A percentile compares a stretch with the other conserved stretches of the same genome.
Evolutionary conservation across 495 filamentous ascomycete genomes (phyloP).

Genomic region (Sphaerosporella brunnea): DNA sequence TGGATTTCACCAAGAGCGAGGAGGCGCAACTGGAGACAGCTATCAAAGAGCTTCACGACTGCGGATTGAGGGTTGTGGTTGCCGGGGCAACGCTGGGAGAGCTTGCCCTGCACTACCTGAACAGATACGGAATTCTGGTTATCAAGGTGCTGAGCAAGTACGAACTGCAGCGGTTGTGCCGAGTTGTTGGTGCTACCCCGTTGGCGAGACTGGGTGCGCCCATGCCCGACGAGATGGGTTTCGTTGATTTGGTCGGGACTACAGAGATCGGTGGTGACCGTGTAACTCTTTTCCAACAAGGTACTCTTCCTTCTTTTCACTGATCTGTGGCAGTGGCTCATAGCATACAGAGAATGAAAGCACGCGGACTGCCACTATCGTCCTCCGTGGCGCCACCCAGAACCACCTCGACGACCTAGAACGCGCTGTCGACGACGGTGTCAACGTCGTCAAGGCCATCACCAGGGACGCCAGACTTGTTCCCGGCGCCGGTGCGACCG

Average conservation of each 20-base stretch:
- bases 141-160: conserved; percentile 98
- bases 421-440: conserved; percentile 92
- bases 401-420: conserved; percentile 97
- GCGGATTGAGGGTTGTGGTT: conserved; percentile 77
- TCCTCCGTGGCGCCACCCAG: conserved; percentile 88
- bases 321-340: conserved; percentile 5
- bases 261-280: conserved; percentile 96
- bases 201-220: conserved; percentile 89
- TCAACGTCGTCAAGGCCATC: conserved; percentile 97
- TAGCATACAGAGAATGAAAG: conserved; percentile 49
- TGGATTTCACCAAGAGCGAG: conserved; percentile 94
- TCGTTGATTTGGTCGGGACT: conserved; percentile 87
- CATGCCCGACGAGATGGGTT: conserved; percentile 99
- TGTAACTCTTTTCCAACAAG: conserved; percentile 92
- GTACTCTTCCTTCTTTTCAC: conserved; percentile 6
- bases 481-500: conserved; percentile 86
- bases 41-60: conserved; percentile 91
- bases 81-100: conserved; percentile 85
- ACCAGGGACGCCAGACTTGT: conserved; percentile 82
- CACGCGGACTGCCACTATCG: conserved; percentile 84
- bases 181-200: conserved; percentile 90
- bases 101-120: conserved; percentile 91
- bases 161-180: conserved; percentile 80
- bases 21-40: conserved; percentile 74
- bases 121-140: conserved; percentile 85